Percentiles rank a stretch among this genome's conserved stretches.
These are phyloP conservation scores for Berkeleyomyces basicola DNA, from an alignment of 2,329 filamentous ascomycete species.

Conservation along the genomic window DNA sequence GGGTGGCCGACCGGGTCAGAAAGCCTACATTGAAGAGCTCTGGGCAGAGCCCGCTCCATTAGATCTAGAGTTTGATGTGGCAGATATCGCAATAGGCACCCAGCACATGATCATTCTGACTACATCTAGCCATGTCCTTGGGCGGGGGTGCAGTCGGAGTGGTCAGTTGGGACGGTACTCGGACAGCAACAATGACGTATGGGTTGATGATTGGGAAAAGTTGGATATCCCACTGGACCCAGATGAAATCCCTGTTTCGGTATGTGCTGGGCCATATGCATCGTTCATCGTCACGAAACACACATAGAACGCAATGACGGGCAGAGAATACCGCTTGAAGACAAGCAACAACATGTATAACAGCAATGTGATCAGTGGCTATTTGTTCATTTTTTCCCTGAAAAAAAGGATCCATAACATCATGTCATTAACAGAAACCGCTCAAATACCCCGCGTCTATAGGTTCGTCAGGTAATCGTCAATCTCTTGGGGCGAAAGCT, in stretches of 20 bases:
- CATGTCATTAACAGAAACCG: constrained; percentile 12
- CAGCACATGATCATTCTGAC: constrained; percentile 41
- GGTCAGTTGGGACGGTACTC: constrained; percentile 37
- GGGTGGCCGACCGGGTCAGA: constrained; percentile 25
- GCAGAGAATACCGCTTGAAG: not conserved
- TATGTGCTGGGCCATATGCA: constrained; percentile 31
- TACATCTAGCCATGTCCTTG: constrained; percentile 32
- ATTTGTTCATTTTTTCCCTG: constrained; percentile 11
- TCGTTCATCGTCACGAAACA: constrained; percentile 30
- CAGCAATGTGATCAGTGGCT: constrained; percentile 4
- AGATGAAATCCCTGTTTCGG: constrained; percentile 21
- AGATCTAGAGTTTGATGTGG: constrained; percentile 32
- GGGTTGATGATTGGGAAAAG: constrained; percentile 23
- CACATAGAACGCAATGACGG: not conserved
- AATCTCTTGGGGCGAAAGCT: constrained; percentile 93
- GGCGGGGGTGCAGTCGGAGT: constrained; percentile 38
- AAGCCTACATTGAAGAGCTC: constrained; percentile 6
- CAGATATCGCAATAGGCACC: constrained; percentile 41
- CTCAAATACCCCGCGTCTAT: constrained; percentile 31
- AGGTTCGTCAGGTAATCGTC: constrained; percentile 99
- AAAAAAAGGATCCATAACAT: constrained; percentile 13
- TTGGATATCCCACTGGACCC: constrained; percentile 19
- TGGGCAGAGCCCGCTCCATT: constrained; percentile 26
- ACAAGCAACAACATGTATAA: not conserved
- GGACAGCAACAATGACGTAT: not conserved